A percentile compares a stretch with the other conserved stretches of the same genome.
phyloP scores from a whole-genome alignment of 345 rosid genomes.

The Citrus cavaleriei region DNA sequence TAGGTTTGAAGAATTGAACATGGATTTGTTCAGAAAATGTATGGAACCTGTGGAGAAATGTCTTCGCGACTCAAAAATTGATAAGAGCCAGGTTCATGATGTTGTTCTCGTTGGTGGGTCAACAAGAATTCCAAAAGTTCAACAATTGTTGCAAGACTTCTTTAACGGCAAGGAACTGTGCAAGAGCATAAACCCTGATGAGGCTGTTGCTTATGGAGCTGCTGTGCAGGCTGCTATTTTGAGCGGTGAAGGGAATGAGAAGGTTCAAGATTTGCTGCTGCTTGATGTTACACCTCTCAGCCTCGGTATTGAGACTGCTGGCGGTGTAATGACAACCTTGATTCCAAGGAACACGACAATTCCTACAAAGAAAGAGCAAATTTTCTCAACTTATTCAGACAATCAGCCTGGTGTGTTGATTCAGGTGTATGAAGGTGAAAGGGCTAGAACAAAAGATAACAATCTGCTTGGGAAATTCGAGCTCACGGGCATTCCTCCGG shows the following conservation, averaged over 20 bases:
- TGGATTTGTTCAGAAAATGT: constrained; percentile 26
- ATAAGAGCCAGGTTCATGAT: constrained; percentile 20
- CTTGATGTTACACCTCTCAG: constrained; percentile 24
- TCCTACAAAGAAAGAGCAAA: constrained; percentile 23
- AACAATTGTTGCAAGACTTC: constrained; percentile 14
- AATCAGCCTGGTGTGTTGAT: constrained; percentile 7
- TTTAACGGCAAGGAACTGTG: constrained; percentile 15
- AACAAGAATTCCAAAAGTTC: constrained; percentile 22
- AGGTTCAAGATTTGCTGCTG: constrained; percentile 19
- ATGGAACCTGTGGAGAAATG: constrained; percentile 25
- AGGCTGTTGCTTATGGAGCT: constrained; percentile 24
- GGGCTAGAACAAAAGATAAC: constrained; percentile 10
- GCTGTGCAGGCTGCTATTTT: constrained; percentile 23
- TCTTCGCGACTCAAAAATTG: constrained; percentile 13
- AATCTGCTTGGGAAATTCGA: constrained; percentile 12
- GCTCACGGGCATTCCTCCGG: constrained; percentile 11
- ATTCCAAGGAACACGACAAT: constrained; percentile 24
- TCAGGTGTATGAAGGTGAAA: constrained; percentile 13
- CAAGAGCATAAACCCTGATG: constrained; percentile 26
- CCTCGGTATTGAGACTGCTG: constrained; percentile 19
- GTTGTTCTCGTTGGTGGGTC: constrained; percentile 22
- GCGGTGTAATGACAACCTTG: constrained; percentile 20
- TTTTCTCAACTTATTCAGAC: constrained; percentile 10
- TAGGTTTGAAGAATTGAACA: constrained; percentile 20
- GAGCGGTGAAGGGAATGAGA: constrained; percentile 19